Evolutionary conservation across 169 alveolate species (phyloP).

Genomic region (Cardiosporidium cionae): DNA sequence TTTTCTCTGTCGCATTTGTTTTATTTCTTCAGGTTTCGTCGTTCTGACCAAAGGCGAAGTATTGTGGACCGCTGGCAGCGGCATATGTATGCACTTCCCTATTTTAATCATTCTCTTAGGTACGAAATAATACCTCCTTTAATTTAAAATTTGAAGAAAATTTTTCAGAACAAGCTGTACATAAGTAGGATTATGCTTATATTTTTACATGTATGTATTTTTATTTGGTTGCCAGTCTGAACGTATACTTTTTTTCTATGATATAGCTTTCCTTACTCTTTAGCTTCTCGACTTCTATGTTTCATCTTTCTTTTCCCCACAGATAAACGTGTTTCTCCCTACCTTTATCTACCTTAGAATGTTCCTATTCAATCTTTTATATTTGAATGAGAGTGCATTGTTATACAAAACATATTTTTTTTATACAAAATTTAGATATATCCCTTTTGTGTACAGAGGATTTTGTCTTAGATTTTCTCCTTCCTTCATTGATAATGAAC

Average conservation of each 20-base stretch:
- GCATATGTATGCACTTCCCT: slow-evolving; percentile 14
- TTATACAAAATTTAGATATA: not conserved
- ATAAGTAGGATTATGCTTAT: too few relatives aligned
- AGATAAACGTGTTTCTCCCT: too few relatives aligned
- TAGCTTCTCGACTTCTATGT: too few relatives aligned
- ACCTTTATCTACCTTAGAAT: too few relatives aligned
- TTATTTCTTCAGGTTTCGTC: slow-evolving; percentile 22
- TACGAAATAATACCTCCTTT: not conserved
- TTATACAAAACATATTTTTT: not conserved
- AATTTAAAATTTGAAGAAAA: not conserved
- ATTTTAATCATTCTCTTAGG: slow-evolving; percentile 18
- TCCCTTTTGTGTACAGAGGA: not conserved
- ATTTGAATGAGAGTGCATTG: not conserved
- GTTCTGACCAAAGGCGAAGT: not conserved
- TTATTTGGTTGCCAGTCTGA: too few relatives aligned
- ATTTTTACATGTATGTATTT: too few relatives aligned
- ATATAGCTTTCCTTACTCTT: too few relatives aligned
- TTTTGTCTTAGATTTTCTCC: not conserved
- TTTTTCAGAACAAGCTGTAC: too few relatives aligned
- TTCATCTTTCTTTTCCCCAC: too few relatives aligned
- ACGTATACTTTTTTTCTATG: too few relatives aligned
- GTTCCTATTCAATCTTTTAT: not conserved
- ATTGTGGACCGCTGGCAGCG: slow-evolving; percentile 10
- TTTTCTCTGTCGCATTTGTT: too few relatives aligned
- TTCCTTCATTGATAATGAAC: slow-evolving; percentile 10